Evolutionary conservation across 306 rosid species (phyloP).

Genomic region (Fagus crenata): DNA sequence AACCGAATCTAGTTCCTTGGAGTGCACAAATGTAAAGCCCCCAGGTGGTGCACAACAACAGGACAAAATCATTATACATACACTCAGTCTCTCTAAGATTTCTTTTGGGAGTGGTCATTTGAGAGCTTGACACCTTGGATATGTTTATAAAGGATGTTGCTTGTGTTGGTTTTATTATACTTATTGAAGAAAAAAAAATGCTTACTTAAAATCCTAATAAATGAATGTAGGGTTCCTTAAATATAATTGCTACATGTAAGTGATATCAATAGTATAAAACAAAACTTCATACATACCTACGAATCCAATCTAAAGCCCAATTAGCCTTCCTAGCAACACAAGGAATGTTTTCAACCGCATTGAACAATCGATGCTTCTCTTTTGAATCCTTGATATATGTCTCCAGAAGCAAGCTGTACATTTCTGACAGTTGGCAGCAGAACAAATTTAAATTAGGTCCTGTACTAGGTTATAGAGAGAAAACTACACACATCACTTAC

Average conservation of each 20-base stretch:
- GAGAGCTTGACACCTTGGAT: neutral
- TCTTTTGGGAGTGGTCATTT: neutral
- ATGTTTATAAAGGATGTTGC: neutral
- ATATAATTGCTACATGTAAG: neutral
- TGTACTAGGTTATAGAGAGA: slow-evolving; percentile 20
- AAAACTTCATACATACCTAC: slow-evolving; percentile 45
- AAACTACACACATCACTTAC: slow-evolving; percentile 10
- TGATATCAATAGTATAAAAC: neutral
- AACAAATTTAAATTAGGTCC: slow-evolving; percentile 32
- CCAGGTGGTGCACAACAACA: no score
- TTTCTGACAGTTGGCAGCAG: slow-evolving; percentile 51
- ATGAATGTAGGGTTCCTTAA: neutral
- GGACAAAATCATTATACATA: neutral
- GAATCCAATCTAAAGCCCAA: slow-evolving; percentile 89
- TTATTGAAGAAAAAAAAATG: neutral
- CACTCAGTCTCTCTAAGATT: neutral
- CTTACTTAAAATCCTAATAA: no score
- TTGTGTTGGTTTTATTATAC: neutral
- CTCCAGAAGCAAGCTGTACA: slow-evolving; percentile 94
- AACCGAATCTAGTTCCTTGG: neutral
- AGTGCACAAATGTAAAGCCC: neutral
- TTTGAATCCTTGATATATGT: slow-evolving; percentile 79
- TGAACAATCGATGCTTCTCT: slow-evolving; percentile 79
- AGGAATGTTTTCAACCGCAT: slow-evolving; percentile 80
- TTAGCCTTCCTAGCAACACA: slow-evolving; percentile 81